Base-by-base conservation (phyloP, 345 rosid genomes). In the Brassica incana region DNA sequence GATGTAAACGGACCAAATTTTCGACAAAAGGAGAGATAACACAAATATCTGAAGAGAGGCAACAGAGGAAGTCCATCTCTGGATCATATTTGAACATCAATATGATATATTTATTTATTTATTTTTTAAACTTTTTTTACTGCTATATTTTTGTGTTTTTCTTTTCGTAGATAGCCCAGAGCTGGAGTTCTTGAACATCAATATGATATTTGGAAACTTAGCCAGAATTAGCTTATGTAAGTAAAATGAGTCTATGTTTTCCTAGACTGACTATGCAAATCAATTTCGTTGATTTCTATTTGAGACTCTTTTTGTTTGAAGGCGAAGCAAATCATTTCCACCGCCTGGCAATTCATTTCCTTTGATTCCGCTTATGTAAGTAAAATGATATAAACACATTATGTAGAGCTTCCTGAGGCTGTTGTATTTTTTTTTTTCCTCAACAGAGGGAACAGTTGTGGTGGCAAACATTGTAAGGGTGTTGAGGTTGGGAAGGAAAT, bases 1-100 rank as follows among this genome's bases (percentile, higher is more conserved):
- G 64, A 8, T 23, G 30, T 59, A 59, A 59, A 59, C 64, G 32
- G 64, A 59, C 64, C 64, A 23, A 59, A 59, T 59, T 59, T 59
- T 59, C 64, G n/a, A 59, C 32, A 59, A 59, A 59, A 59, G 64
- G 64, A 59, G 32, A 59, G 12, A 59, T 23, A 10, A 59, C 32
- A 59, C 64, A 59, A 23, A 23, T 59, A 23, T 59, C 64, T 59
- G 32, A 3, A 59, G 64, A 59, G 32, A 23, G 32, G 32, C 64
- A 59, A 59, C 32, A 9, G n/a, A 59, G 32, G 14, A 23, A 20
- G 64, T 59, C 32, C 25, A 30, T 59, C 32, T 59, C n/a, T 20
- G 64, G 64, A 59, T 59, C 64, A 59, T 59, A 59, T 59, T 23
- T 59, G 32, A 59, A 59, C 30, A 59, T 20, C 23, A 20, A 20